Evolutionary conservation across 495 filamentous ascomycete genomes (phyloP).

Genomic region (Viridothelium virens): DNA sequence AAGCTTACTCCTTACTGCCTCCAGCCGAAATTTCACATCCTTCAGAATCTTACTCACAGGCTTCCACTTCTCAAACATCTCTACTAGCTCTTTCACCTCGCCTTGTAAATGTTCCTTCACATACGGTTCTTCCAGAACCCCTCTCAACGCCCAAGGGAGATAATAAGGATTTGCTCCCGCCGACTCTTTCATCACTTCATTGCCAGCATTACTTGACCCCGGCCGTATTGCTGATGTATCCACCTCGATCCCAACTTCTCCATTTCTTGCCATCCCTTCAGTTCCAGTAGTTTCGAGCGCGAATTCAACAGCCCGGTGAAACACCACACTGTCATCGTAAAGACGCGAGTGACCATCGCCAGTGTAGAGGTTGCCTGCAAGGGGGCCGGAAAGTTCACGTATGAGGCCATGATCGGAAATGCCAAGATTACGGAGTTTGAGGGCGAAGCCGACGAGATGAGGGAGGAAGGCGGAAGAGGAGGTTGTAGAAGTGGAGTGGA

Average conservation of each 20-base stretch:
- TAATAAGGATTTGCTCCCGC: constrained; percentile 65
- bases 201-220: constrained; percentile 34
- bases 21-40: constrained; percentile 91
- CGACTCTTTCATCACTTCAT: constrained; percentile 43
- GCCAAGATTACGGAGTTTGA: constrained; percentile 89
- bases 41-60: constrained; percentile 81
- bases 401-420: constrained; percentile 89
- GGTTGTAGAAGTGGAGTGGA: constrained; percentile 51
- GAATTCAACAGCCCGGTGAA: constrained; percentile 76
- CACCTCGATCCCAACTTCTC: constrained; percentile 1
- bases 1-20: constrained; percentile 81
- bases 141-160: constrained; percentile 88
- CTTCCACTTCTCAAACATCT: constrained; percentile 90
- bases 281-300: constrained; percentile 69
- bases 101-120: constrained; percentile 68
- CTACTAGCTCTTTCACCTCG: constrained; percentile 72
- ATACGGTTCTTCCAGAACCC: constrained; percentile 83
- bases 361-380: constrained; percentile 83
- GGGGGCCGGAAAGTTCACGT: constrained; percentile 75
- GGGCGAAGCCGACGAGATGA: constrained; percentile 82
- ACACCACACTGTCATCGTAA: constrained; percentile 85
- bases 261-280: constrained; percentile 11
- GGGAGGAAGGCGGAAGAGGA: constrained; percentile 72
- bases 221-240: constrained; percentile 11
- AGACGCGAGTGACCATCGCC: constrained; percentile 91